phyloP scores from a whole-genome alignment of 108 stramenopile genomes.

The Schizochytrium sp. region DNA sequence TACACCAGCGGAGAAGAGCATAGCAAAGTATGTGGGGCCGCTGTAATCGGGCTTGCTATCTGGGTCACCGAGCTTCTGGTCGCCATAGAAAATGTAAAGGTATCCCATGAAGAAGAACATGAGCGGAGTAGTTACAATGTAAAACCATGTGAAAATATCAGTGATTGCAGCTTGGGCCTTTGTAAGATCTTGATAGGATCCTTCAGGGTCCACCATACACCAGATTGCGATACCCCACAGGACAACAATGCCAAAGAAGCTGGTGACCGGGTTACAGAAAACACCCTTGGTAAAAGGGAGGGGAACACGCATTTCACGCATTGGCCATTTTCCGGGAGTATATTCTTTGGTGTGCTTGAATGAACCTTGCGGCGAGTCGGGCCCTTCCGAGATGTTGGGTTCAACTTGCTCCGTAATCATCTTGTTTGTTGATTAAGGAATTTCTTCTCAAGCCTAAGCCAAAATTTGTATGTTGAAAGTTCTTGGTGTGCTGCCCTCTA shows the following conservation, averaged over 20 bases:
- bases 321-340: not conserved
- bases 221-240: constrained; percentile 53
- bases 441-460: too few species aligned
- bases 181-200: not conserved
- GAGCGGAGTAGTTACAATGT: constrained; percentile 40
- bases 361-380: too few species aligned
- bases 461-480: too few species aligned
- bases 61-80: constrained; percentile 75
- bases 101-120: constrained; percentile 52
- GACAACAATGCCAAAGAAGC: constrained; percentile 42
- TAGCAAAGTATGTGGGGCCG: constrained; percentile 75
- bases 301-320: not conserved
- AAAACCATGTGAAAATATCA: constrained; percentile 39
- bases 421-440: too few species aligned
- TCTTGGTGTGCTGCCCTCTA: too few species aligned
- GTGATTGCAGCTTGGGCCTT: not conserved
- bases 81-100: constrained; percentile 64
- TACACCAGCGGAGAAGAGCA: constrained; percentile 80
- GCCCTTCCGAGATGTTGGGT: too few species aligned
- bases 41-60: constrained; percentile 74
- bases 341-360: not conserved
- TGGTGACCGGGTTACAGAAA: constrained; percentile 37
- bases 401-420: too few species aligned
- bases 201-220: constrained; percentile 46
- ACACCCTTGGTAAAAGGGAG: constrained; percentile 13